Base-by-base conservation (phyloP, 1,284 basidiomycete genomes). In the Ustilago nuda region DNA sequence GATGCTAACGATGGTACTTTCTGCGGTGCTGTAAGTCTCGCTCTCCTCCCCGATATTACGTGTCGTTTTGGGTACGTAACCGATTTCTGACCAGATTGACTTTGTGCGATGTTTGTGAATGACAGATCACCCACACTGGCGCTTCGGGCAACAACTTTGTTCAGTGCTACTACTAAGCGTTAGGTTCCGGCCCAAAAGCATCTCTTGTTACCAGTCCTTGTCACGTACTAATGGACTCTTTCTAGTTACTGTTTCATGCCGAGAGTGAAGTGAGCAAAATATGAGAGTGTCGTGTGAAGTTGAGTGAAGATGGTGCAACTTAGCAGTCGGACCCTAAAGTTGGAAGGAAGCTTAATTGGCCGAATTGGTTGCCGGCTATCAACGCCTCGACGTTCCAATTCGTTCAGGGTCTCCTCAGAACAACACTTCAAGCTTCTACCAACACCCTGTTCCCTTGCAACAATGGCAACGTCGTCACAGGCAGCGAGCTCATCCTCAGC, bases 121-220 rank as follows among this genome's bases (percentile, higher is more conserved):
- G 48, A 59, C 64, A 71, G 64, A 79, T 77, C 71, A 79, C 74
- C 27, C 78, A 79, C 69, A 78, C 71, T 46, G 78, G 76, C 54
- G 76, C 78, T 37, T 69, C 64, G n/a, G 72, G 76, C 56, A 72
- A 76, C 76, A 70, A 72, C 72, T 80, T 80, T 41, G 76, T 80
- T 23, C 51, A 54, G 53, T 80, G 78, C 73, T n/a, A 48, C 58
- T 80, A 77, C 69, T 74, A 66, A 64, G 53, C 33, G 27, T 11
- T 45, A 17, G 39, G 39, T 37, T 6, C 17, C 30, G 36, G 8
- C 36, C 23, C 33, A 60, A 56, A 52, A 56, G 48, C 58, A 35
- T 4, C 36, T 7, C 41, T 23, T 39, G 35, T 39, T 19, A 37
- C 33, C 35, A 55, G 33, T 39, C 53, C 5, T 27, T 43, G 4